Evolutionary conservation across 2,329 filamentous ascomycete species (phyloP).

Genomic region (Alternaria metachromatica): DNA sequence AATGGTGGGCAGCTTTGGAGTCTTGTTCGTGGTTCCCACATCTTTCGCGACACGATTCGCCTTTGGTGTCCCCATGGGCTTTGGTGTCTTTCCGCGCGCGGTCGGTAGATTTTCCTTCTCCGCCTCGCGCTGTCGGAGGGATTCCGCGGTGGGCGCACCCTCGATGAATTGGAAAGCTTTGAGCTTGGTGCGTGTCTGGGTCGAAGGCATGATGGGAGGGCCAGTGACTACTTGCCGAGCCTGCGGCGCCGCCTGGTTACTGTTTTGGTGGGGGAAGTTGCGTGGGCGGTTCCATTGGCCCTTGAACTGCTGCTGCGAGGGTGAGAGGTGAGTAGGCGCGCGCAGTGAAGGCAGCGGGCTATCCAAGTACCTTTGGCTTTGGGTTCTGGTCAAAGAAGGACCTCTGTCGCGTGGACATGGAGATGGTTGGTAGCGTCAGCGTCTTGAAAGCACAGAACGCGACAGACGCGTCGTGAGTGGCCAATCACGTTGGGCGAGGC

Average conservation of each 20-base stretch:
- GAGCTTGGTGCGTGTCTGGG: conserved; percentile 61
- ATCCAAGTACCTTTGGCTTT: conserved; percentile 47
- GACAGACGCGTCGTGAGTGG: conserved; percentile 22
- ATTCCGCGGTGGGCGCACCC: conserved; percentile 35
- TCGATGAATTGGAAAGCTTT: conserved; percentile 62
- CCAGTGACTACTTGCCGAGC: conserved; percentile 43
- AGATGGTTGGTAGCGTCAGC: conserved; percentile 19
- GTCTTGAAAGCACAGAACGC: conserved; percentile 13
- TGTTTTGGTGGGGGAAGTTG: conserved; percentile 37
- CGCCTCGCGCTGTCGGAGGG: conserved; percentile 34
- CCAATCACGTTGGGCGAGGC: conserved; percentile 7
- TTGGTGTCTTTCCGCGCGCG: conserved; percentile 12
- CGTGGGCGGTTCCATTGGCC: conserved; percentile 47
- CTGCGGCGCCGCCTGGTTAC: conserved; percentile 32
- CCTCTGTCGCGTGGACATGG: conserved; percentile 57
- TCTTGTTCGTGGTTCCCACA: conserved; percentile 27
- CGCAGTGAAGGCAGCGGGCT: background rate
- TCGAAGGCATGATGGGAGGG: conserved; percentile 57
- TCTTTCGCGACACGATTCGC: conserved; percentile 19
- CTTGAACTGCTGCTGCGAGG: conserved; percentile 34
- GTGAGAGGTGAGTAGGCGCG: conserved; percentile 11
- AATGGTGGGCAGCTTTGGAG: conserved; percentile 34
- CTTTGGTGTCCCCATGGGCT: conserved; percentile 30
- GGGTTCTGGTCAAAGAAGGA: conserved; percentile 60
- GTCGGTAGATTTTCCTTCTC: conserved; percentile 54